Evolutionary conservation across 192 early-diverging fungal genomes (phyloP), one percentile per base, ranked within the genome.

Genomic region (Coemansia sp.): DNA sequence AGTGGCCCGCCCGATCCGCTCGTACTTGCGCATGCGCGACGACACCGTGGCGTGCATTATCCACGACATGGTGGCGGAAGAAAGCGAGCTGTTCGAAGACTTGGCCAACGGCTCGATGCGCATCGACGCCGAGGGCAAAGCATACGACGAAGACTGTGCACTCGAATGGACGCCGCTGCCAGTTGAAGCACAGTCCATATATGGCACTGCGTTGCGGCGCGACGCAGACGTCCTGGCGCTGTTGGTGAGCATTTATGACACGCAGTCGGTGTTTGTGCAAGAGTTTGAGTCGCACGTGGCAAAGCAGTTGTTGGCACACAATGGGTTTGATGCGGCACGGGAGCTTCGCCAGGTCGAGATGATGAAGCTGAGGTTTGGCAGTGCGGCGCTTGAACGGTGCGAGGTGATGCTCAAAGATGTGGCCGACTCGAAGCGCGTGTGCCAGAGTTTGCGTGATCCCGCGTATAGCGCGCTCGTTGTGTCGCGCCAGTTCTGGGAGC

Each of bases 361-460:
- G 71, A 80, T 93, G 65, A 92, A 91, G 60, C 62, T 90, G 49
- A 75, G 88, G 46, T 90, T 93, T 40, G 87, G 88, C 14, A 87
- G 84, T 12, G 49, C 59, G 1, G 83, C 83, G 56, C 68, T 93
- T 38, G 82, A 86, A 23, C 68, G 79, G 21, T 89, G 88, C 57
- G 90, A 92, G 56, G 90, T 93, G 6, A 93, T 93, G 91, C 74
- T 93, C 4, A 90, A 88, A 58, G 91, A 93, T 54, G 67, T 91
- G 25, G 84, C 86, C 11, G 89, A 90, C 38, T 92, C 90, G 0
- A 85, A 86, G 38, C 80, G 91, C 20, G 73, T 88, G 10, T 81
- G 86, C 37, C 75, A 77, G 50, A 73, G 75, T 51, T 73, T 88
- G n/a, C 61, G 77, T 19, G 40, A 54, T 2, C 20, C 8, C 20